Conservation (phyloP, 2,329 filamentous ascomycete species). For the Didymosphaeria variabile region DNA sequence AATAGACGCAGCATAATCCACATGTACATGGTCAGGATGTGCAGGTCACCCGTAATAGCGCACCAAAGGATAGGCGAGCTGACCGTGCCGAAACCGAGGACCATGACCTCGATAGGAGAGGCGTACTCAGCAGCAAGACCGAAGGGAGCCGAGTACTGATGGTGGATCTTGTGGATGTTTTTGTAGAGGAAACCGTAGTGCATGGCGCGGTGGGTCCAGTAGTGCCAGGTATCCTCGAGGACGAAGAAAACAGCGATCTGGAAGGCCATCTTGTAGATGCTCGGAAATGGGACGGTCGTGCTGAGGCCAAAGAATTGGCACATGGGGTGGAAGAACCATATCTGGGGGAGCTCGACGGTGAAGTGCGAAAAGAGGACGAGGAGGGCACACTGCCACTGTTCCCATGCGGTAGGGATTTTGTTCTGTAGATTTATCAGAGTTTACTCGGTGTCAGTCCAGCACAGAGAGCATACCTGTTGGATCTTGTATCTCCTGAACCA, state of each 20-base stretch:
- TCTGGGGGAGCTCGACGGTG: slow-evolving; percentile 97
- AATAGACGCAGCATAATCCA: slow-evolving; percentile 95
- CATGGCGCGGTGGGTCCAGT: slow-evolving; percentile 92
- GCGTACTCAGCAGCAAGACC: slow-evolving; percentile 97
- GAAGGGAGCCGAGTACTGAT: slow-evolving; percentile 98
- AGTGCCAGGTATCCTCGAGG: slow-evolving; percentile 97
- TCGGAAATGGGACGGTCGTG: slow-evolving; percentile 89
- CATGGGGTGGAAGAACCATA: slow-evolving; percentile 98
- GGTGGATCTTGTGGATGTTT: slow-evolving; percentile 97
- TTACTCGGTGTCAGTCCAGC: neutral
- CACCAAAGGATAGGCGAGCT: slow-evolving; percentile 85
- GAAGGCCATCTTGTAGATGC: slow-evolving; percentile 83
- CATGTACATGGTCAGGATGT: slow-evolving; percentile 96
- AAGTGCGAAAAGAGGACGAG: slow-evolving; percentile 95
- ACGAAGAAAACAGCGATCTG: slow-evolving; percentile 96
- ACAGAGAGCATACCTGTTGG: slow-evolving; percentile 69
- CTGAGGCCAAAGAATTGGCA: slow-evolving; percentile 90
- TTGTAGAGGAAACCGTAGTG: slow-evolving; percentile 97
- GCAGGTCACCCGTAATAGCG: slow-evolving; percentile 82
- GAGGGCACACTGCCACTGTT: slow-evolving; percentile 94
- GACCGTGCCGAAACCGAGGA: slow-evolving; percentile 87
- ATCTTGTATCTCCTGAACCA: slow-evolving; percentile 95
- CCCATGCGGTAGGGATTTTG: slow-evolving; percentile 90
- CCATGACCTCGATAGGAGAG: slow-evolving; percentile 95
- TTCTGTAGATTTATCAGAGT: slow-evolving; percentile 54